Base-by-base conservation (phyloP, 495 filamentous ascomycete genomes). In the Articulospora tetracladia region DNA sequence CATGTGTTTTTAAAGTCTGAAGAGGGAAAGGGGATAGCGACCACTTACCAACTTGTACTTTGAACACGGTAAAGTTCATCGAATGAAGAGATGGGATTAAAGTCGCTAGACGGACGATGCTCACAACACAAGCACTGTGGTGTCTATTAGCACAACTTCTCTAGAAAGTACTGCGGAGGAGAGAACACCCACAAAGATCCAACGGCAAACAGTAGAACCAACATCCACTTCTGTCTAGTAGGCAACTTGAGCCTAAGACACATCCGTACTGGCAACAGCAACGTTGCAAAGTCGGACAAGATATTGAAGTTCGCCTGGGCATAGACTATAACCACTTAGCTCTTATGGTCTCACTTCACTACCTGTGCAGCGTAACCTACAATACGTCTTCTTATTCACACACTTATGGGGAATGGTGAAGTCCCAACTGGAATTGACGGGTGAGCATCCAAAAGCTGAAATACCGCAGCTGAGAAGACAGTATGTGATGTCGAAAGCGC, bases 401-500 rank as follows among this genome's bases (percentile, higher is more conserved):
- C 55, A 57, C 17, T 12, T 57, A 23, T n/a, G 17, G 7, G 15
- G 44, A 15, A 23, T 39, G 11, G n/a, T 15, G 55, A 57, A 22
- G 25, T 57, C 39, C 55, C 55, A 57, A 17, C 17, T 22, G 13
- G 32, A 17, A 17, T 34, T 25, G 26, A 57, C n/a, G 10, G 55
- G 55, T 4, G 20, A 13, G 22, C 55, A 57, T 34, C 55, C 55
- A 17, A 57, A 39, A 28, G 46, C 39, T 15, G 36, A 17, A 25
- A 57, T 48, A 13, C 36, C 36, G 55, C 24, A 28, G 41, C 22
- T 27, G 1, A 58, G 39, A 1, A 68, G 23, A 17, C 55, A 60
- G 59, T 70, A 72, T 51, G 60, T 59, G 22, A 62, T 60, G 0
- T 58, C 60, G 34, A 68, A 52, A 22, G 23, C 34, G 1, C 36